Conservation (phyloP, 1,284 basidiomycete species). For the Sporisorium graminicola region DNA sequence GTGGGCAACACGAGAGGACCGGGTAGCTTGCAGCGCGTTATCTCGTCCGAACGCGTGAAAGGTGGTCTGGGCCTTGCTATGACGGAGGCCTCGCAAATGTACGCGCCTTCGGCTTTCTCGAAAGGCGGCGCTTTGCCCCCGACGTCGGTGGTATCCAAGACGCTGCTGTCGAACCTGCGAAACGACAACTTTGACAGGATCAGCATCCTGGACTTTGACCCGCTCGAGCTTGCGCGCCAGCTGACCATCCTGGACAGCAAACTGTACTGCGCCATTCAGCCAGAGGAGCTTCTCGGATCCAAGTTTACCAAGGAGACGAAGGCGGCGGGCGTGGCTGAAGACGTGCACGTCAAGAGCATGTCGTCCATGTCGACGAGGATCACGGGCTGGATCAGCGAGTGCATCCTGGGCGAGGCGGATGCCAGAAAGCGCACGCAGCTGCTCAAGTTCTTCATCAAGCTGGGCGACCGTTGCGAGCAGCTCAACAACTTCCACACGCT, state of each 20-base stretch:
- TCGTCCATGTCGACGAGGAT: slow-evolving; percentile 70
- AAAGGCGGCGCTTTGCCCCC: slow-evolving; percentile 67
- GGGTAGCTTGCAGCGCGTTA: slow-evolving; percentile 61
- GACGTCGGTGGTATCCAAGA: slow-evolving; percentile 84
- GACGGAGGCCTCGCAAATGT: slow-evolving; percentile 59
- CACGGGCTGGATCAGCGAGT: slow-evolving; percentile 72
- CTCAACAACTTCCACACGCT: slow-evolving; percentile 72
- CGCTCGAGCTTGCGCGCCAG: slow-evolving; percentile 76
- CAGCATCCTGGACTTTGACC: slow-evolving; percentile 86
- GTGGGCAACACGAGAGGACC: slow-evolving; percentile 48
- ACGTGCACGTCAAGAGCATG: slow-evolving; percentile 70
- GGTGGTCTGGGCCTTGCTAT: slow-evolving; percentile 29
- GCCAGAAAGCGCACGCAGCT: slow-evolving; percentile 68
- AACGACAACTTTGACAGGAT: slow-evolving; percentile 73
- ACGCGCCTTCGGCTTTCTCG: slow-evolving; percentile 48
- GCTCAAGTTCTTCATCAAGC: slow-evolving; percentile 71
- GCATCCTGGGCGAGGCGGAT: slow-evolving; percentile 71
- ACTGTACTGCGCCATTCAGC: slow-evolving; percentile 68
- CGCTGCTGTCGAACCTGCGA: slow-evolving; percentile 74
- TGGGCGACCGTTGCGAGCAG: slow-evolving; percentile 69
- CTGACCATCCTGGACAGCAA: slow-evolving; percentile 68
- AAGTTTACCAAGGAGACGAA: slow-evolving; percentile 65
- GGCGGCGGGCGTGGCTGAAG: slow-evolving; percentile 36
- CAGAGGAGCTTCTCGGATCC: slow-evolving; percentile 70
- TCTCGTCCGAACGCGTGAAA: slow-evolving; percentile 67